Evolutionary conservation across 2,329 filamentous ascomycete genomes (phyloP).

Genomic region (Nannizziopsis arthrosporioides): DNA sequence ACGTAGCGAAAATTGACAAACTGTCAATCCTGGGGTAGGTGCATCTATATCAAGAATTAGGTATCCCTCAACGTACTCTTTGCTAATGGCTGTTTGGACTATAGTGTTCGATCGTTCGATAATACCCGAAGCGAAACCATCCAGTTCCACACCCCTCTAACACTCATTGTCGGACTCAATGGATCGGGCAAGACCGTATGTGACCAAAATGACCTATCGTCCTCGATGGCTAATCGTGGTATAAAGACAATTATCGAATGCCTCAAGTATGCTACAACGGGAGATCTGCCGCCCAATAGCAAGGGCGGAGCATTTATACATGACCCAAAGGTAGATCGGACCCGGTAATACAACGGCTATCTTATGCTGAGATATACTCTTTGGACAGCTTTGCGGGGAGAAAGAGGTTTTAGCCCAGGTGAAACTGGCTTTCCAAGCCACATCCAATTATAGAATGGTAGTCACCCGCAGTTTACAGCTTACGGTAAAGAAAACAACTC

Average conservation of each 20-base stretch:
- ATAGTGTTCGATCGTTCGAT: slow-evolving; percentile 71
- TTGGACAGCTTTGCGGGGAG: slow-evolving; percentile 56
- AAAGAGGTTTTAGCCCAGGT: slow-evolving; percentile 86
- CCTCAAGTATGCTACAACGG: slow-evolving; percentile 94
- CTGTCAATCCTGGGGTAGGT: slow-evolving; percentile 65
- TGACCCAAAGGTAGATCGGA: slow-evolving; percentile 62
- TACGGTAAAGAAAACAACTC: slow-evolving; percentile 67
- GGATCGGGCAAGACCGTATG: slow-evolving; percentile 82
- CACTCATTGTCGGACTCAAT: slow-evolving; percentile 93
- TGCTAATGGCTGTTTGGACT: not conserved
- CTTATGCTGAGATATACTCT: slow-evolving; percentile 2
- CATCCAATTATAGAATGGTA: slow-evolving; percentile 67
- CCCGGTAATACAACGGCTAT: not conserved
- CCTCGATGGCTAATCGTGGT: slow-evolving; percentile 8
- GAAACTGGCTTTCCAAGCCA: slow-evolving; percentile 73
- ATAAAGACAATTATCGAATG: slow-evolving; percentile 87
- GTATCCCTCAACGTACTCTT: not conserved
- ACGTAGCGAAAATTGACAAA: slow-evolving; percentile 70
- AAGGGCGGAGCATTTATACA: slow-evolving; percentile 87
- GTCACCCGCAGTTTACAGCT: slow-evolving; percentile 75
- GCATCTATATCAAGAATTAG: not conserved
- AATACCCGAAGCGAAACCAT: slow-evolving; percentile 64
- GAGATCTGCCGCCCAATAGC: slow-evolving; percentile 82
- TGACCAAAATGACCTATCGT: slow-evolving; percentile 1
- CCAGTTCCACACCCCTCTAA: slow-evolving; percentile 78